Evolutionary conservation across 495 filamentous ascomycete species (phyloP).

Genomic region (Xylaria nigripes): DNA sequence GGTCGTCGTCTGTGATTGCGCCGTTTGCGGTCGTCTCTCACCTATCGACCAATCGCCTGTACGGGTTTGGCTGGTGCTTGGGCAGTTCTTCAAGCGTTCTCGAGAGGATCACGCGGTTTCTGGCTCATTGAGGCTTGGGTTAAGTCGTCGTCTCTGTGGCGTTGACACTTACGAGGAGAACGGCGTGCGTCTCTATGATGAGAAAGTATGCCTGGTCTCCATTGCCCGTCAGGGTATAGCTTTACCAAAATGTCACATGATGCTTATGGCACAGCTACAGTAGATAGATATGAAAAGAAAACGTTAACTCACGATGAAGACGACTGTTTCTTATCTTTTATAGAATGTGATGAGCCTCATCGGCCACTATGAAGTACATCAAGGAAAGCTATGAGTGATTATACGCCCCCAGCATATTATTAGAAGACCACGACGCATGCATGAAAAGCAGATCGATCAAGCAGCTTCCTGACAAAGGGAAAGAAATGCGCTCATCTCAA

Average conservation of each 20-base stretch:
- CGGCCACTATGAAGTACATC: no score
- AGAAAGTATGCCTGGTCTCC: slow-evolving; percentile 52
- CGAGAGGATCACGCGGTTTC: slow-evolving; percentile 27
- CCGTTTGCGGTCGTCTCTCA: slow-evolving; percentile 18
- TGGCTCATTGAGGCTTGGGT: slow-evolving; percentile 14
- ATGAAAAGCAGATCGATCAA: no score
- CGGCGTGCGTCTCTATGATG: slow-evolving; percentile 42
- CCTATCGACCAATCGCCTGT: slow-evolving; percentile 7
- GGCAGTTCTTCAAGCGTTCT: slow-evolving; percentile 27
- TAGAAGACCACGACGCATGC: no score
- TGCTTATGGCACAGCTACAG: slow-evolving; percentile 46
- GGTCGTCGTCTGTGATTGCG: slow-evolving; percentile 93
- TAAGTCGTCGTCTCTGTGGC: slow-evolving; percentile 41
- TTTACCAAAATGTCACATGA: slow-evolving; percentile 44
- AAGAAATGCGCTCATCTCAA: no score
- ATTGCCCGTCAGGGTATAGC: slow-evolving; percentile 25
- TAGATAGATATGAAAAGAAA: slow-evolving; percentile 26
- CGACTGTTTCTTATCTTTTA: neutral
- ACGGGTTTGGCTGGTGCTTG: slow-evolving; percentile 27
- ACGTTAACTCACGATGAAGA: slow-evolving; percentile 17
- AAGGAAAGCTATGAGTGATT: no score
- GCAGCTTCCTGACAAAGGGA: no score
- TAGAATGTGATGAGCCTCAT: no score
- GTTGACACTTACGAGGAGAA: slow-evolving; percentile 62
- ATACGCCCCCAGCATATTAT: no score